Evolutionary conservation across 148 eudicot genomes (phyloP).

Genomic region (Cornus kousa): DNA sequence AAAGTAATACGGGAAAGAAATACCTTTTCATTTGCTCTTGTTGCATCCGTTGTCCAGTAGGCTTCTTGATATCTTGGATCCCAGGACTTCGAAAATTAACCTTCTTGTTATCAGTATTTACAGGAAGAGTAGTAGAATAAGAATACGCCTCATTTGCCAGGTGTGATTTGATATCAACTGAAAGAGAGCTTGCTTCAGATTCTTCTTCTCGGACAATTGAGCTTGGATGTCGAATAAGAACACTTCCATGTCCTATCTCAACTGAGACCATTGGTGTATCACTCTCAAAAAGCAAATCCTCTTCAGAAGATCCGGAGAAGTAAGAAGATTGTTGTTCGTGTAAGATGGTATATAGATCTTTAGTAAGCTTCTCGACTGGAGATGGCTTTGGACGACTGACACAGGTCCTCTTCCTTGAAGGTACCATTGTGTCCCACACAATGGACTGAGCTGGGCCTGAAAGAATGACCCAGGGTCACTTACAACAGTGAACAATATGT

Average conservation of each 20-base stretch:
- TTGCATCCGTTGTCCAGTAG: constrained; percentile 35
- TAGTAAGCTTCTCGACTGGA: constrained; percentile 85
- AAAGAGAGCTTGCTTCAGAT: constrained; percentile 98
- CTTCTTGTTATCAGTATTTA: constrained; percentile 34
- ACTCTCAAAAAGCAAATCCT: constrained; percentile 82
- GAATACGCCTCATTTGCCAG: constrained; percentile 49
- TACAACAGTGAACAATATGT: neutral
- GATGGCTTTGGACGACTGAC: constrained; percentile 72
- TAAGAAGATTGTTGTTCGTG: constrained; percentile 79
- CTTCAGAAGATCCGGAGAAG: constrained; percentile 78
- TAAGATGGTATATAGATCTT: constrained; percentile 76
- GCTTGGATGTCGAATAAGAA: constrained; percentile 87
- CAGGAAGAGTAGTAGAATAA: constrained; percentile 32
- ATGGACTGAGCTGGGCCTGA: constrained; percentile 80
- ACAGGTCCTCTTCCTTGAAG: constrained; percentile 89
- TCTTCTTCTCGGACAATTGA: constrained; percentile 80
- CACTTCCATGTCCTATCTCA: constrained; percentile 99
- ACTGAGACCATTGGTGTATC: constrained; percentile 94
- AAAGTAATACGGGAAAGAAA: neutral
- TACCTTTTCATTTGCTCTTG: constrained; percentile 64
- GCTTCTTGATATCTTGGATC: constrained; percentile 37
- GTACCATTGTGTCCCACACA: constrained; percentile 82
- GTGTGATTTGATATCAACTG: constrained; percentile 64
- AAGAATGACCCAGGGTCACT: constrained; percentile 20
- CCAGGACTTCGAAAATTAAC: constrained; percentile 27